phyloP scores from a whole-genome alignment of 2,329 filamentous ascomycete species.

The Phyllosticta citriasiana region DNA sequence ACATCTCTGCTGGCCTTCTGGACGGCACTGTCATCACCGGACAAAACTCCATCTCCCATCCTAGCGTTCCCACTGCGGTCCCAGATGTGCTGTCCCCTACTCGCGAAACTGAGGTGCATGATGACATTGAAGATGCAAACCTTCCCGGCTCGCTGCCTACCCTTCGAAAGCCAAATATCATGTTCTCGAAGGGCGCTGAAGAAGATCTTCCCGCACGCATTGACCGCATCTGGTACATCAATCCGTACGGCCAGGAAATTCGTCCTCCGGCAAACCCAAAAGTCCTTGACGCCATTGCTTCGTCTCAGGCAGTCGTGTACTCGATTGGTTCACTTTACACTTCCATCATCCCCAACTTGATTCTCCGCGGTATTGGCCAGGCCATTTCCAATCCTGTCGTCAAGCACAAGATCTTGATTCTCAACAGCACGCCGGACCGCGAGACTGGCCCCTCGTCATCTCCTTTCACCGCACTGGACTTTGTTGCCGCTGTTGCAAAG shows the following conservation, averaged over 20 bases:
- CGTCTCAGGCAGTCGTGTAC: slow-evolving; percentile 66
- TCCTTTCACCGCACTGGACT: slow-evolving; percentile 67
- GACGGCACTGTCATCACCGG: slow-evolving; percentile 75
- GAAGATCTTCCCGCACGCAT: slow-evolving; percentile 71
- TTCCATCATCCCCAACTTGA: slow-evolving; percentile 71
- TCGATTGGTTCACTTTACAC: slow-evolving; percentile 93
- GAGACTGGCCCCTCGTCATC: slow-evolving; percentile 64
- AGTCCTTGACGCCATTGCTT: slow-evolving; percentile 57
- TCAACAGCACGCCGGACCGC: slow-evolving; percentile 76
- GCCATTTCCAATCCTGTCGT: slow-evolving; percentile 46
- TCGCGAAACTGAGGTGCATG: slow-evolving; percentile 40
- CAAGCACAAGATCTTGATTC: slow-evolving; percentile 66
- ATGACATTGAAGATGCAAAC: slow-evolving; percentile 68
- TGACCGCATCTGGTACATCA: slow-evolving; percentile 88
- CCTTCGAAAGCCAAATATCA: slow-evolving; percentile 69
- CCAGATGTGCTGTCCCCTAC: slow-evolving; percentile 18
- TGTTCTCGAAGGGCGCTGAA: slow-evolving; percentile 66
- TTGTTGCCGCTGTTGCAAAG: slow-evolving; percentile 67
- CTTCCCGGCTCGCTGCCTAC: slow-evolving; percentile 71
- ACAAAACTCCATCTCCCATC: slow-evolving; percentile 88
- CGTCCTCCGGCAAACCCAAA: slow-evolving; percentile 73
- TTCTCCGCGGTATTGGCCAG: slow-evolving; percentile 65
- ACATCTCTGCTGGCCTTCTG: slow-evolving; percentile 74
- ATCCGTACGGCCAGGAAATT: slow-evolving; percentile 96
- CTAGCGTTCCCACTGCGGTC: slow-evolving; percentile 52